Percentiles rank a stretch among this genome's conserved stretches.
Conservation (phyloP, 148 eudicot genomes). For the Fagopyrum homotropicum region DNA sequence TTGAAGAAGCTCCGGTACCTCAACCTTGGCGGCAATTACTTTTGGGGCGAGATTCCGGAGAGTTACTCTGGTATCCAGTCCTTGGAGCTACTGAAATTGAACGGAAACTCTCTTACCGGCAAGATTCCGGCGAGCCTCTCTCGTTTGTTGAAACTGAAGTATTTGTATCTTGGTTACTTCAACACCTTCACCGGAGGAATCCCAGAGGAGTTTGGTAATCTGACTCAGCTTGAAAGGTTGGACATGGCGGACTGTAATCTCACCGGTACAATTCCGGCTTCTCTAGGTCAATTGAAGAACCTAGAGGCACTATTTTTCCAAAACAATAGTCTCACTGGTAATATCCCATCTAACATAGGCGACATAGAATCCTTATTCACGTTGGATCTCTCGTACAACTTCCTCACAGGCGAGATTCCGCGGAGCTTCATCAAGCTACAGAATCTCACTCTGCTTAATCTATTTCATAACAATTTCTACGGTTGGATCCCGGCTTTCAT, state of each 20-base stretch:
- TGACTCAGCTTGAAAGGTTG: conserved; percentile 18
- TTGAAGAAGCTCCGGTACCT: conserved; percentile 29
- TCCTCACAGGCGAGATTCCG: conserved; percentile 35
- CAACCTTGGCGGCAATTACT: conserved; percentile 58
- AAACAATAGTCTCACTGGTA: conserved; percentile 19
- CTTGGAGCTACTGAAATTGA: conserved; percentile 16
- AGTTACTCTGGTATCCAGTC: conserved; percentile 28
- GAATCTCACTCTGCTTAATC: conserved; percentile 26
- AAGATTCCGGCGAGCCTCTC: conserved; percentile 27
- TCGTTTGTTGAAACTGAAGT: conserved; percentile 10
- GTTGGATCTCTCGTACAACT: conserved; percentile 17
- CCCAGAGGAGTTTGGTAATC: conserved; percentile 27
- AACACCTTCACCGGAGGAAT: conserved; percentile 28
- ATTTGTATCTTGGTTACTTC: conserved; percentile 16
- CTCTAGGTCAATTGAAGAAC: conserved; percentile 20
- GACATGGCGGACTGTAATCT: conserved; percentile 19
- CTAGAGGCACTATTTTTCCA: conserved; percentile 5
- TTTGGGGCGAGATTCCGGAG: conserved; percentile 61
- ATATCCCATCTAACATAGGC: conserved; percentile 19
- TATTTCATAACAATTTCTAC: conserved; percentile 29
- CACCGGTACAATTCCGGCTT: conserved; percentile 24
- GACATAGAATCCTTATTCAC: background rate
- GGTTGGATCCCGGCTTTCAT: conserved; percentile 40
- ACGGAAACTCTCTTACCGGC: conserved; percentile 23
- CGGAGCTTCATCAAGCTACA: conserved; percentile 22